Evolutionary conservation across 176 grass and related monocot genomes (phyloP).

Genomic region (Hsuehochloa calcarea): DNA sequence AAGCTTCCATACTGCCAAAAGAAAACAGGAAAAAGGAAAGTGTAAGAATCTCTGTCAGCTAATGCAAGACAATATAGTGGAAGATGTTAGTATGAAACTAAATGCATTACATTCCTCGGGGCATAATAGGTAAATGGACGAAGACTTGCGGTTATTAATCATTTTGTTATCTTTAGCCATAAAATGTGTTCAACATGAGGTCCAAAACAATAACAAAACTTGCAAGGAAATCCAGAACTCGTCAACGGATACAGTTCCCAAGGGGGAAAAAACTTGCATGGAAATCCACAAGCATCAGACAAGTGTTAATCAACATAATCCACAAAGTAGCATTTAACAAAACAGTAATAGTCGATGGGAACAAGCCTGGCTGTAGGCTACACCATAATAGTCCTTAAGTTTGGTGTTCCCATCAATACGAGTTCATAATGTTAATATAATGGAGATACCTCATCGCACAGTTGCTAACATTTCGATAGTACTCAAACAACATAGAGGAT

Average conservation of each 20-base stretch:
- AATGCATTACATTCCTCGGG: background rate
- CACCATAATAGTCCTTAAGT: background rate
- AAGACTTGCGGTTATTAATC: background rate
- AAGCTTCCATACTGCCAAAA: slow-evolving; percentile 82
- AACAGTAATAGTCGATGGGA: background rate
- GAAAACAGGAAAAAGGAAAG: background rate
- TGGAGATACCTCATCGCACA: background rate
- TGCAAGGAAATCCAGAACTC: too few relatives aligned
- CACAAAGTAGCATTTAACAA: slow-evolving; percentile 13
- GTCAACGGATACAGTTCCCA: background rate
- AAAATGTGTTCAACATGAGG: background rate
- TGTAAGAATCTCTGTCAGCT: slow-evolving; percentile 15
- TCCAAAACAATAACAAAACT: slow-evolving; percentile 9
- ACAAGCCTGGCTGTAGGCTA: background rate
- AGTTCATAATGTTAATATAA: slow-evolving; percentile 16
- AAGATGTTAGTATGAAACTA: background rate
- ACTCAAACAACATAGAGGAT: slow-evolving; percentile 11
- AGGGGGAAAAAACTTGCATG: background rate
- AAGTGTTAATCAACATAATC: slow-evolving; percentile 11
- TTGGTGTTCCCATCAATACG: background rate
- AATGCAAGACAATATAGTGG: background rate
- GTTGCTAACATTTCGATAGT: slow-evolving; percentile 15
- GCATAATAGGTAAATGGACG: background rate
- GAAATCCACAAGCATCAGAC: background rate
- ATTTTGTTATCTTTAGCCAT: slow-evolving; percentile 9